Evolutionary conservation across 2,329 filamentous ascomycete genomes (phyloP).

Genomic region (Hypoxylon sp.): DNA sequence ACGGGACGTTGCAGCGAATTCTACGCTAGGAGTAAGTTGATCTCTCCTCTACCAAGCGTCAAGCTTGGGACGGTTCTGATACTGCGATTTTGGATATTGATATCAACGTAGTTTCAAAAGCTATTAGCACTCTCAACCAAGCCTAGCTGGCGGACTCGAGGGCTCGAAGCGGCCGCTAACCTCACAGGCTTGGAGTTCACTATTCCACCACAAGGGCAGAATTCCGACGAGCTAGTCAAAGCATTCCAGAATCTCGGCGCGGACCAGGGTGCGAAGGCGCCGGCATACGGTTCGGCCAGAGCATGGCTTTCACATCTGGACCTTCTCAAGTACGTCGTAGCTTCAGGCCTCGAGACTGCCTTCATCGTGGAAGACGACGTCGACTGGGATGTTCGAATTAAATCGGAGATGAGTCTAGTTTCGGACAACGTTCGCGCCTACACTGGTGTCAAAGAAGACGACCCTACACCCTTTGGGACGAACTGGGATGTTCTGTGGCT

Average conservation of each 20-base stretch:
- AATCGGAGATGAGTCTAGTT: conserved; percentile 52
- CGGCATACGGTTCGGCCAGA: conserved; percentile 42
- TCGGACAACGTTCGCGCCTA: conserved; percentile 54
- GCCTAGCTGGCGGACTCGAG: conserved; percentile 57
- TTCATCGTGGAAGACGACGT: conserved; percentile 58
- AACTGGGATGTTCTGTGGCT: conserved; percentile 59
- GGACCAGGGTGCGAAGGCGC: conserved; percentile 24
- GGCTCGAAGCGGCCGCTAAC: conserved; percentile 55
- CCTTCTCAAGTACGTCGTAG: conserved; percentile 51
- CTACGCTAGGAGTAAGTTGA: conserved; percentile 35
- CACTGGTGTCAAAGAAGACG: conserved; percentile 34
- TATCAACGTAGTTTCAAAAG: conserved; percentile 45
- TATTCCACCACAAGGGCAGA: conserved; percentile 55
- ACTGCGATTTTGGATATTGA: conserved; percentile 1
- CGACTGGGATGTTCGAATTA: conserved; percentile 57
- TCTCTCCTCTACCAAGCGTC: neutral
- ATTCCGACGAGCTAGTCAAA: conserved; percentile 49
- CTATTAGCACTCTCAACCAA: conserved; percentile 54
- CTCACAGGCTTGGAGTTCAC: conserved; percentile 54
- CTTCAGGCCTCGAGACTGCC: conserved; percentile 47
- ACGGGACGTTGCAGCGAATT: conserved; percentile 29
- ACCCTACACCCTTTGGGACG: conserved; percentile 50
- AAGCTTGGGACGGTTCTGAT: neutral
- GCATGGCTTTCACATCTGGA: conserved; percentile 55
- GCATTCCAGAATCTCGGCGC: conserved; percentile 50